Evolutionary conservation across 352 stramenopile species (phyloP), one percentile per base, ranked within the genome.

Genomic region (Globisporangium lucens): DNA sequence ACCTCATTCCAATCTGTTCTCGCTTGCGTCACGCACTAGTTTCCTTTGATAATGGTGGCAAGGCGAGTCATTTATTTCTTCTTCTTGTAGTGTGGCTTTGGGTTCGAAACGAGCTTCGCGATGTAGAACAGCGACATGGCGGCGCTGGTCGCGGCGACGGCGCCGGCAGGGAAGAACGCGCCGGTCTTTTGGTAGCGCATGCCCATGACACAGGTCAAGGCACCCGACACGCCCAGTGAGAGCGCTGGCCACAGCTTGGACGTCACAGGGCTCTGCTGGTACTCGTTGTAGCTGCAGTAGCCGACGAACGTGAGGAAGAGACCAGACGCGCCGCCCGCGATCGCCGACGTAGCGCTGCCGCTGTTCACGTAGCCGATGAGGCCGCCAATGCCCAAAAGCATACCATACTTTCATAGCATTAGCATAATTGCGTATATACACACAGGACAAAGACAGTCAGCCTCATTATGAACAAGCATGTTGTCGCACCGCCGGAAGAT

Each of bases 221-320:
- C 72, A 9, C 73, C 78, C 15, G 87, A 93, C 27, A 95, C 82
- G 38, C 61, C 78, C 75, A 70, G 72, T 17, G 82, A 91, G 20
- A 93, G 61, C 4, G 70, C 83, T 7, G 87, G 82, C 87, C 87
- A 95, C 52, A 91, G 69, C 75, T 93, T 95, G 61, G 84, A 93
- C 53, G 80, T 87, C 61, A 91, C 79, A 0, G 85, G 81, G 66
- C 78, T 88, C 74, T 93, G 85, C 70, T 76, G 83, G 76, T 92
- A 94, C 66, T 94, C 87, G 71, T 90, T 89, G 68, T 92, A 91
- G 72, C 85, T 93, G 72, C 79, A 87, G 73, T 92, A 93, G 71
- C 87, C 85, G 59, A 95, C 76, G 56, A 94, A 83, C 72, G 76
- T 89, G 62, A 95, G 72, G 67, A 94, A 87, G 27, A 83, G 74